Evolutionary conservation across 495 filamentous ascomycete species (phyloP).

Genomic region (Xylaria telfairii): DNA sequence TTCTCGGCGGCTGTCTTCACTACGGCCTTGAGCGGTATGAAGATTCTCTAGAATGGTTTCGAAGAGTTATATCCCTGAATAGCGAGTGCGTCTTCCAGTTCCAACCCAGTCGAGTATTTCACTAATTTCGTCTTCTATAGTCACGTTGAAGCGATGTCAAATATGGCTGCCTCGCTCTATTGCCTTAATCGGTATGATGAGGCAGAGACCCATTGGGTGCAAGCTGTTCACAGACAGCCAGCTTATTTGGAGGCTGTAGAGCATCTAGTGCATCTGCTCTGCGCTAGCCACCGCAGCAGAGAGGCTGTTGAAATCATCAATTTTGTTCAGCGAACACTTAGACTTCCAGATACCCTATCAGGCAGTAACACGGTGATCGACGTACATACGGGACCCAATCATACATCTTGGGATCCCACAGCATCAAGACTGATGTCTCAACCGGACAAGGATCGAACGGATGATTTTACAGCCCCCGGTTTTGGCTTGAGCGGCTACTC

Average conservation of each 20-base stretch:
- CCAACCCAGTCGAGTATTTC: slow-evolving; percentile 14
- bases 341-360: slow-evolving; percentile 43
- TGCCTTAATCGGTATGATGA: slow-evolving; percentile 83
- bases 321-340: slow-evolving; percentile 80
- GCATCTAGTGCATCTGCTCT: slow-evolving; percentile 89
- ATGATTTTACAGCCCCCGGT: slow-evolving; percentile 57
- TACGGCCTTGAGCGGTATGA: slow-evolving; percentile 91
- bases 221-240: slow-evolving; percentile 80
- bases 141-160: slow-evolving; percentile 94
- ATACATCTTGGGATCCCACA: slow-evolving; percentile 10
- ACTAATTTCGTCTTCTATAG: slow-evolving; percentile 53
- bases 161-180: slow-evolving; percentile 86
- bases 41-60: slow-evolving; percentile 87
- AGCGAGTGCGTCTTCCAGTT: slow-evolving; percentile 63
- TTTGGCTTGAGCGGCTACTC: slow-evolving; percentile 86
- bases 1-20: slow-evolving; percentile 89
- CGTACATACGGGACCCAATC: not conserved
- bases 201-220: slow-evolving; percentile 85
- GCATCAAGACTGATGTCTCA: slow-evolving; percentile 7
- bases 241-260: slow-evolving; percentile 97
- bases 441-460: slow-evolving; percentile 42
- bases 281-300: slow-evolving; percentile 77
- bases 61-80: slow-evolving; percentile 81
- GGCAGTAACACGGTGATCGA: slow-evolving; percentile 14
- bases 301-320: slow-evolving; percentile 91